phyloP scores from a whole-genome alignment of 495 filamentous ascomycete genomes.

The Hypoxylon subgilvum region DNA sequence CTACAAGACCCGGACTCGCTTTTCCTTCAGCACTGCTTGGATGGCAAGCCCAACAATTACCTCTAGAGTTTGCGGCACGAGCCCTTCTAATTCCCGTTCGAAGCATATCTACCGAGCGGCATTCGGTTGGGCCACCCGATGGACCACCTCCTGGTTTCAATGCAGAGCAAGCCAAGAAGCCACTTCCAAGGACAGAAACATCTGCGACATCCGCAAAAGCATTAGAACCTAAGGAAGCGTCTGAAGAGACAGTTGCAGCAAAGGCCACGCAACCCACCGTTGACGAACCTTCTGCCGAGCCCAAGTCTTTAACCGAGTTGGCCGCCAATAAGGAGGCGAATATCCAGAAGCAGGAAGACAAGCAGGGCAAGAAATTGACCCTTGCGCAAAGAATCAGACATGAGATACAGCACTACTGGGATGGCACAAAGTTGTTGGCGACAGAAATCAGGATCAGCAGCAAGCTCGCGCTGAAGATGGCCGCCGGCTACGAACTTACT shows the following conservation, averaged over 20 bases:
- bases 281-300: slow-evolving; percentile 31
- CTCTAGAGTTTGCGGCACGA: slow-evolving; percentile 66
- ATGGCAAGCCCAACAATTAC: slow-evolving; percentile 45
- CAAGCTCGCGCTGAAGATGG: slow-evolving; percentile 93
- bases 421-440: slow-evolving; percentile 96
- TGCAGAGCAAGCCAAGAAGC: slow-evolving; percentile 86
- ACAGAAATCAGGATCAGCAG: slow-evolving; percentile 92
- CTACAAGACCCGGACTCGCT: slow-evolving; percentile 37
- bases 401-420: slow-evolving; percentile 94
- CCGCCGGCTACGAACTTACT: slow-evolving; percentile 93
- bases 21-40: slow-evolving; percentile 40
- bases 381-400: slow-evolving; percentile 90
- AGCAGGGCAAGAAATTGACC: slow-evolving; percentile 75
- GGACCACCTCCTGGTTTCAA: slow-evolving; percentile 95
- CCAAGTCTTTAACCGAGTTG: slow-evolving; percentile 41
- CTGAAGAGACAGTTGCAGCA: slow-evolving; percentile 44
- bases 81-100: slow-evolving; percentile 71
- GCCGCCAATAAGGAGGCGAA: slow-evolving; percentile 43
- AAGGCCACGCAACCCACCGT: slow-evolving; percentile 19
- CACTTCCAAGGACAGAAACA: slow-evolving; percentile 62
- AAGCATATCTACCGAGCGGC: slow-evolving; percentile 73
- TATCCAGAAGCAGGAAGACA: slow-evolving; percentile 73
- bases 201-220: slow-evolving; percentile 47
- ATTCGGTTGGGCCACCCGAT: slow-evolving; percentile 52
- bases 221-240: slow-evolving; percentile 42